These are phyloP conservation scores for Mycena rosella DNA, from an alignment of 768 basidiomycete species.

Conservation along the genomic window DNA sequence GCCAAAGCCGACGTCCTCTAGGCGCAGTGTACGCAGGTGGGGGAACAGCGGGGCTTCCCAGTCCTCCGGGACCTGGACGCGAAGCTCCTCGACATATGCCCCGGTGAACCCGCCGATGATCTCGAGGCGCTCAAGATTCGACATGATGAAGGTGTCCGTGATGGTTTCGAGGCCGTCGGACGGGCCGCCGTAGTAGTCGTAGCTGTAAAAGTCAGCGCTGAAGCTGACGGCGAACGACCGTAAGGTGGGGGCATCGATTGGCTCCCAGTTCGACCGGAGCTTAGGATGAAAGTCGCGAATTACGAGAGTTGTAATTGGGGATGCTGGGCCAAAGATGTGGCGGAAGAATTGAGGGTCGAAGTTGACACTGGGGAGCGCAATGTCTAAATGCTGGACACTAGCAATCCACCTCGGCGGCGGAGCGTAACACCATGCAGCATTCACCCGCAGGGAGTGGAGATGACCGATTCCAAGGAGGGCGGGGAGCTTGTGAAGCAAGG, in stretches of 20 bases:
- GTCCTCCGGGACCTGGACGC: not conserved
- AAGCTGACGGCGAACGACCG: slow-evolving; percentile 1
- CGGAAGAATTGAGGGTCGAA: not conserved
- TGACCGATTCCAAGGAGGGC: not conserved
- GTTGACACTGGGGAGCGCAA: not conserved
- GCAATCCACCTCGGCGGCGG: not conserved
- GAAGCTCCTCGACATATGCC: not conserved
- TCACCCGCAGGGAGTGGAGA: not conserved
- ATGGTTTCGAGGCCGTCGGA: not conserved
- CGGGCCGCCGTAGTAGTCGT: not conserved
- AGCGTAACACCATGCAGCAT: not conserved
- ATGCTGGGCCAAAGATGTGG: not conserved
- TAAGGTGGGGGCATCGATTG: not conserved
- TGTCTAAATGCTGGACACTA: no score
- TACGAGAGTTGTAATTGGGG: not conserved
- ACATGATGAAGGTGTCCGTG: not conserved
- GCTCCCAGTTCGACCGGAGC: not conserved
- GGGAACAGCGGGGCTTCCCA: not conserved
- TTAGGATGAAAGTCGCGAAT: not conserved
- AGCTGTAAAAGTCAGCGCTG: not conserved
- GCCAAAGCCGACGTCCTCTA: not conserved
- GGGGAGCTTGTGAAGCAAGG: not conserved
- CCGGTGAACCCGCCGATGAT: not conserved
- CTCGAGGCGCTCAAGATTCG: slow-evolving; percentile 13
- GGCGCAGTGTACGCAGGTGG: not conserved